phyloP scores from a whole-genome alignment of 2,329 filamentous ascomycete genomes.

The Fusarium begoniae region DNA sequence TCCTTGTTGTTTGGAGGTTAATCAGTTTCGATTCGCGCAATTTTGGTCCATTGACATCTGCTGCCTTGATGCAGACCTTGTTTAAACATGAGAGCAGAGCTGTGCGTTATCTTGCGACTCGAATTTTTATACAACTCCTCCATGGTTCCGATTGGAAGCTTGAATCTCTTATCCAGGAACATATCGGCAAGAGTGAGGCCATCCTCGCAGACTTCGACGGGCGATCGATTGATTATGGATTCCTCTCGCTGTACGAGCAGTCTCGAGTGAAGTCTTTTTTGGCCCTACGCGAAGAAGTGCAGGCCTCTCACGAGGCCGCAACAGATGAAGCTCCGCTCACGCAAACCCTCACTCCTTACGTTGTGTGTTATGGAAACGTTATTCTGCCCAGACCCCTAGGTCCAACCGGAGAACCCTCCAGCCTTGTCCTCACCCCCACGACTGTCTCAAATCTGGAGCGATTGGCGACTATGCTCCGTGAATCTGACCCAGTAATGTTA shows the following conservation, averaged over 20 bases:
- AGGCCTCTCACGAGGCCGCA: conserved; percentile 29
- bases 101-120: conserved; percentile 82
- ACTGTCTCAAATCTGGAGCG: conserved; percentile 75
- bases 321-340: conserved; percentile 16
- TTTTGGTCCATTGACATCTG: conserved; percentile 72
- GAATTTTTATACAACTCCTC: conserved; percentile 82
- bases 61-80: conserved; percentile 73
- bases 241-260: conserved; percentile 70
- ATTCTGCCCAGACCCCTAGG: conserved; percentile 72
- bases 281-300: conserved; percentile 52
- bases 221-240: conserved; percentile 78
- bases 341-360: conserved; percentile 66
- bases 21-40: conserved; percentile 77
- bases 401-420: conserved; percentile 55
- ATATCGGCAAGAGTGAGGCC: conserved; percentile 68
- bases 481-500: conserved; percentile 77
- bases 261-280: conserved; percentile 59
- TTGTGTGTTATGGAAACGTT: conserved; percentile 71
- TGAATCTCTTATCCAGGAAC: conserved; percentile 73
- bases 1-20: conserved; percentile 74
- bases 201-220: conserved; percentile 81
- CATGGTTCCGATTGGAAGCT: conserved; percentile 82
- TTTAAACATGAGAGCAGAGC: conserved; percentile 68
- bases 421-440: conserved; percentile 75
- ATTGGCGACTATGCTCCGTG: conserved; percentile 74